Conservation (phyloP, 768 basidiomycete genomes). For the Arthromyces matolae region DNA sequence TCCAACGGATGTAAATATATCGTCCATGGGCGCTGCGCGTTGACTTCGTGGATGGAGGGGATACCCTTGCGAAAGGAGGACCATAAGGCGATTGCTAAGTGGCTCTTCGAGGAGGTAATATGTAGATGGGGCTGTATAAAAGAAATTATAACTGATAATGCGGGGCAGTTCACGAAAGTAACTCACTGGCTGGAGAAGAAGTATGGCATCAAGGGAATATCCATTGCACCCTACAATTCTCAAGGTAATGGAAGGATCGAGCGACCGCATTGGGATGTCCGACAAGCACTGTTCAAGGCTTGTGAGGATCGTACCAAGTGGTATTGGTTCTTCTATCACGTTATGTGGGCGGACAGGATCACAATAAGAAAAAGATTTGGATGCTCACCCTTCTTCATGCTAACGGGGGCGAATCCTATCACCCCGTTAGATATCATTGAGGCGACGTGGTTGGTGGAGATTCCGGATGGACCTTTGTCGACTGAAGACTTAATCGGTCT, state of each 20-base stretch:
- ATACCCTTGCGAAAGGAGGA: constrained; percentile 20
- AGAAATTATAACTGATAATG: constrained; percentile 15
- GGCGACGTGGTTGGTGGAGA: too few relatives aligned
- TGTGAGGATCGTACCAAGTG: constrained; percentile 27
- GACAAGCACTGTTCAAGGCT: neutral
- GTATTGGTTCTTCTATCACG: constrained; percentile 22
- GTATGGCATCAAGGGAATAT: constrained; percentile 35
- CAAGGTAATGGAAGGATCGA: too few relatives aligned
- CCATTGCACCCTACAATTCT: constrained; percentile 38
- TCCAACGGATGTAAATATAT: constrained; percentile 20
- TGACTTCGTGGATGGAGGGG: constrained; percentile 22
- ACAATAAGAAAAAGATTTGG: constrained; percentile 22
- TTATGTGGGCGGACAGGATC: constrained; percentile 32
- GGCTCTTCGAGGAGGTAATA: constrained; percentile 27
- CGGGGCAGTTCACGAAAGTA: neutral
- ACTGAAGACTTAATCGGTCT: too few relatives aligned
- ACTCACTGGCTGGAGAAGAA: constrained; percentile 11
- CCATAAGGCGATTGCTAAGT: constrained; percentile 16
- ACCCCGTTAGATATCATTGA: too few relatives aligned
- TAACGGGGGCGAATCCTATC: constrained; percentile 28
- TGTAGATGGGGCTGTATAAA: constrained; percentile 35
- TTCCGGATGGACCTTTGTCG: too few relatives aligned
- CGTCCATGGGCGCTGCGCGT: constrained; percentile 22
- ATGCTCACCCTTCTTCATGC: constrained; percentile 28
- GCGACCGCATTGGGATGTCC: too few relatives aligned